Evolutionary conservation across 2,329 filamentous ascomycete genomes (phyloP).

Genomic region (Monilinia polystroma): DNA sequence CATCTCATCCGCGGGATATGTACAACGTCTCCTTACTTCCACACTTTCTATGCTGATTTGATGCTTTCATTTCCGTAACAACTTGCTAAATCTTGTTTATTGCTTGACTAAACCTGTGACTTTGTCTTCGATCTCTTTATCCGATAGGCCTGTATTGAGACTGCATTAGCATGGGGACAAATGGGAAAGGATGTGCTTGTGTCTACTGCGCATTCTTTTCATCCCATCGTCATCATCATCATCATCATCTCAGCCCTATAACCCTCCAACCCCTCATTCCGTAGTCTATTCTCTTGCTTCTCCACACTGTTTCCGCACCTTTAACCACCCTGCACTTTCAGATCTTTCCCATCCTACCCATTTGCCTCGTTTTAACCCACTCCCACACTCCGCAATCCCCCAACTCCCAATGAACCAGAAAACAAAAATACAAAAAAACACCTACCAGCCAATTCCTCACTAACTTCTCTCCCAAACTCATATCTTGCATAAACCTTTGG

Average conservation of each 20-base stretch:
- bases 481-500: slow-evolving; percentile 92
- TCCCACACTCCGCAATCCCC: neutral
- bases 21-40: slow-evolving; percentile 11
- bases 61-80: neutral
- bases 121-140: slow-evolving; percentile 58
- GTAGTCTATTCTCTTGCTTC: neutral
- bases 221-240: neutral
- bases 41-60: neutral
- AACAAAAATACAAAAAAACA: slow-evolving; percentile 5
- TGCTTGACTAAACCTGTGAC: slow-evolving; percentile 25
- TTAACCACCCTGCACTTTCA: no score
- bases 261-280: neutral
- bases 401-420: neutral
- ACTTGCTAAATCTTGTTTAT: neutral
- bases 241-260: neutral
- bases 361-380: no score
- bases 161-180: neutral
- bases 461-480: slow-evolving; percentile 69
- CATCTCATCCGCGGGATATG: slow-evolving; percentile 18
- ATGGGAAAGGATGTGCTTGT: no score
- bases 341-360: neutral
- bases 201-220: slow-evolving; percentile 30
- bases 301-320: neutral
- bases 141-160: slow-evolving; percentile 56
- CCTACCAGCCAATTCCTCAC: slow-evolving; percentile 58